Evolutionary conservation across 2,329 filamentous ascomycete species (phyloP).

Genomic region (Lasiodiplodia citricola): DNA sequence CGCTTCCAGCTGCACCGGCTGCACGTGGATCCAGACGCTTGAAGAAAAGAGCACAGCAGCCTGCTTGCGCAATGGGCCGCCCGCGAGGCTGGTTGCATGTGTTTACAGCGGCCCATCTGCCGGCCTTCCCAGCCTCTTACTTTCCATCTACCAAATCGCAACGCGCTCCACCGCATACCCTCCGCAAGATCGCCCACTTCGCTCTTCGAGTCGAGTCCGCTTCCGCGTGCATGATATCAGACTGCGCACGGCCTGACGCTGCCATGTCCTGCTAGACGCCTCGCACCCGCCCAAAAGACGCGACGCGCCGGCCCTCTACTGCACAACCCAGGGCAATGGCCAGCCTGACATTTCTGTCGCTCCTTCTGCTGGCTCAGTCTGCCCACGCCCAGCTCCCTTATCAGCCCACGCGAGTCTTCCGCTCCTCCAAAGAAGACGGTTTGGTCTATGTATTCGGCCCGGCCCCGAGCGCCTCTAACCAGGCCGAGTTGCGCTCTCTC

Average conservation of each 20-base stretch:
- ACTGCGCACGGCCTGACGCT: conserved; percentile 11
- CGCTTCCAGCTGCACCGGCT: background rate
- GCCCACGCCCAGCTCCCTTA: conserved; percentile 67
- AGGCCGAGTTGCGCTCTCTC: conserved; percentile 65
- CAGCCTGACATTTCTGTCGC: conserved; percentile 8
- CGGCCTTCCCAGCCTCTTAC: conserved; percentile 21
- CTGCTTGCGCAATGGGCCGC: background rate
- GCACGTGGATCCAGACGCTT: conserved; percentile 21
- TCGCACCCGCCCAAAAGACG: background rate
- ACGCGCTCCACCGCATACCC: conserved; percentile 6
- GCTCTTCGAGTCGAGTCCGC: conserved; percentile 1
- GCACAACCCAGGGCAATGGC: conserved; percentile 13
- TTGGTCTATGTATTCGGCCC: conserved; percentile 74
- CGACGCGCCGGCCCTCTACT: conserved; percentile 3
- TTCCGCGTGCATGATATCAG: conserved; percentile 11
- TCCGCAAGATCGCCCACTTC: conserved; percentile 1
- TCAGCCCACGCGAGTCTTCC: conserved; percentile 75
- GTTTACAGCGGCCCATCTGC: conserved; percentile 25
- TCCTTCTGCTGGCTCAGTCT: background rate
- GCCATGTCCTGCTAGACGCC: conserved; percentile 23
- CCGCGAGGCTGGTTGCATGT: conserved; percentile 17
- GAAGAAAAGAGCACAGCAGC: background rate
- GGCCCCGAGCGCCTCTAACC: conserved; percentile 46
- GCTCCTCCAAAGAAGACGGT: conserved; percentile 57
- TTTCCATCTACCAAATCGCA: conserved; percentile 10